Evolutionary conservation across 371 early-diverging fungal species (phyloP), one percentile per base, ranked within the genome.

Genomic region (Umbelopsis sp.): DNA sequence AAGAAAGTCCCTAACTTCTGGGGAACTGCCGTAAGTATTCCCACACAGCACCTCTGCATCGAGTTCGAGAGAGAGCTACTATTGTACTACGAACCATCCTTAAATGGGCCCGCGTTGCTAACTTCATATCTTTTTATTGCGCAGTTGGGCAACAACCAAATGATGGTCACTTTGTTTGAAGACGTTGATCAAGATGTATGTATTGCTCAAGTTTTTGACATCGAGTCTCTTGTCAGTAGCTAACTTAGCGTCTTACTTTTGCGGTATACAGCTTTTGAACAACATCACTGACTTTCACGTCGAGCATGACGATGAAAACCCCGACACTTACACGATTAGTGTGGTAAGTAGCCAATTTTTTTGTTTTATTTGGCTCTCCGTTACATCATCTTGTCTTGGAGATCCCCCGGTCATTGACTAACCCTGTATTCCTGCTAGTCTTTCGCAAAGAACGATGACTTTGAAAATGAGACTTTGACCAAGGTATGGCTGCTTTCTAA

Each of bases 1-100:
- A 83, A 86, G 71, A 70, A 81, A 68, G 83, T 88, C 68, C 85
- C 86, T 66, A 73, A 76, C 64, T 88, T 88, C 74, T 88, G 87
- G 87, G 45, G 74, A 44, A 73, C 73, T 45, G 83, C 78, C 38
- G 83, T 85, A 75, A 70, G 69, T 52, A 65, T 1, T 10, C 29
- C 41, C 12, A 41, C 12, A 41, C 12, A 7, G 7, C 12, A 41
- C 41, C 41, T 10, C 10, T 10, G 7, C 41, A 7, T 41, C 7
- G 41, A 41, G 41, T 3, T 41, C 29, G 29, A 29, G 3, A 29
- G 29, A 29, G 29, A 29, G 29, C 29, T 29, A 1, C 4, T 29
- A 4, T 29, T 29, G 29, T 29, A 29, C 29, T 29, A 29, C 29
- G 29, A 29, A 4, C 0, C 29, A 29, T 29, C 72, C 52, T 9